Evolutionary conservation across 2,329 filamentous ascomycete species (phyloP), one percentile per base, ranked within the genome.

Genomic region (Sphaerulina populicola): DNA sequence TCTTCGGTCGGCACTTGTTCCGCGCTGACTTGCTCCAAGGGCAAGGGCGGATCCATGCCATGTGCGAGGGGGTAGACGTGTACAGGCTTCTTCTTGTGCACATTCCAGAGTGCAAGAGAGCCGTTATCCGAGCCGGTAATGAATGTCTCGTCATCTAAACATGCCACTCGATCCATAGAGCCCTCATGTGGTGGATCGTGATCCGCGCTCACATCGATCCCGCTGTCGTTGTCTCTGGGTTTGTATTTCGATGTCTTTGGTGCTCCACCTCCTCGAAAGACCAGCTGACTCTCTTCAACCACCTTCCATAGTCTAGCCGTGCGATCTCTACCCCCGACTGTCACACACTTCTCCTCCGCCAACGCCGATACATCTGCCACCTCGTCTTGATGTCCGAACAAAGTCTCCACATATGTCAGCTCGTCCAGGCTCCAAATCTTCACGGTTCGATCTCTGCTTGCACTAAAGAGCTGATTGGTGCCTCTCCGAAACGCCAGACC

Each of bases 251-350:
- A 37, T 21, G 49, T 47, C 76, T 74, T 33, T 62, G 58, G 41
- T 60, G 62, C 63, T 44, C 82, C 85, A 56, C 89, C 88, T 52
- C 90, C 91, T 43, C 91, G 84, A 70, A 97, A 98, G 1, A 97
- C 90, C 6, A 98, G 79, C 67, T 98, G 93, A 1, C 86, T 88
- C 72, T 98, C 91, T 62, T 98, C 93, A 4, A 88, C 82, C 1
- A 98, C 90, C 70, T 96, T 96, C 93, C 93, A 98, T 60, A 95
- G 72, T 52, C 93, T 79, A 36, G 91, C 93, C 2, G 90, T 96
- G 51, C 91, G 83, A 68, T 98, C 93, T 58, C 93, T 79, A 5
- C 88, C 85, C 49, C 93, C 93, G 14, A 95, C 93, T 55, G 85
- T 93, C 53, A 97, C 78, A 66, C 93, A 96, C 44, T 88, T 83